Base-by-base conservation (phyloP, 306 rosid species). In the Acmispon strigosus region DNA sequence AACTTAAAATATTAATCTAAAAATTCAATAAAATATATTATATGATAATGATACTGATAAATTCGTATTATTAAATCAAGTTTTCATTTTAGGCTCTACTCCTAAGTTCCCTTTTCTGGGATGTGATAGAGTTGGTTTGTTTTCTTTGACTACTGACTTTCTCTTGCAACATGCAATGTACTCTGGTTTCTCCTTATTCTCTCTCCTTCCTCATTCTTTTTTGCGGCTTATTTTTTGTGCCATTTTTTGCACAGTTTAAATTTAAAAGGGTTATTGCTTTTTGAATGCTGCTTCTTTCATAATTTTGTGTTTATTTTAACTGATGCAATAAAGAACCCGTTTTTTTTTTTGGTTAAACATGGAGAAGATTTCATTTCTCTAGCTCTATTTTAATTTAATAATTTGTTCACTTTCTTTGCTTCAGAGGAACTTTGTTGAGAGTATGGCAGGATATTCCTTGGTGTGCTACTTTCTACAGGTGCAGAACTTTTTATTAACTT, bases 381-480 rank as follows among this genome's bases (percentile, higher is more conserved):
- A 62, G 34, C 69, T 37, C 20, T 76, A 41, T 72, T 69, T 52
- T 39, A 47, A 69, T 50, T 70, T 48, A 44, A 17, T 65, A 76
- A 66, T 59, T 20, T 42, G 48, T 58, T 41, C 63, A 57, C 78
- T 41, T 63, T 60, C 52, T 74, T 71, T 83, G 69, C 74, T 75
- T 73, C 93, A 95, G 99, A 87, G 97, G 80, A 95, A 91, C 87
- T 95, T 95, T 72, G 99, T 95, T 61, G 99, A 95, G 83, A 95
- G 99, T 78, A 91, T 91, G 99, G 99, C 99, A 52, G 99, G 99
- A 80, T 95, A 95, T 91, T 95, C 99, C 75, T 84, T 95, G 39
- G 96, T 95, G 74, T 95, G 99, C 86, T 95, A 91, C 91, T 85
- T 95, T 82, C 84, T 95, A 70, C 99, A 95, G 91, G 99, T 95